These are phyloP conservation scores for Pyrenopolyporus hunteri DNA, from an alignment of 495 filamentous ascomycete species.

Conservation along the genomic window DNA sequence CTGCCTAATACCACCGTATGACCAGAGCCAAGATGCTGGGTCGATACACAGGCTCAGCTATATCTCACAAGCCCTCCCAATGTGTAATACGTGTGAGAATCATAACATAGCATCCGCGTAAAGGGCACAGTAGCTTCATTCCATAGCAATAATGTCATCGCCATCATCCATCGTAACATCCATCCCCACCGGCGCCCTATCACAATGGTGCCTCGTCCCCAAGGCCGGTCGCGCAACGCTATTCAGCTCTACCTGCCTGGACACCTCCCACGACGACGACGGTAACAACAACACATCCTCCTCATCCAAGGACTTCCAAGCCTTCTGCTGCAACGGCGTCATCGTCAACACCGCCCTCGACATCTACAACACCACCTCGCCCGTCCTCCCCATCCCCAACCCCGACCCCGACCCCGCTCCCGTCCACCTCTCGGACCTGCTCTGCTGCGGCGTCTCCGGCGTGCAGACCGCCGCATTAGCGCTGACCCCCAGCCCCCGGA, in stretches of 20 bases:
- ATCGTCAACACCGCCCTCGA: slow-evolving; percentile 27
- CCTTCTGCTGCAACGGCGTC: slow-evolving; percentile 31
- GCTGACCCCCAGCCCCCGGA: background rate
- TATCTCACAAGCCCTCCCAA: no score
- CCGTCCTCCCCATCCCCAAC: background rate
- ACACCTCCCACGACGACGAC: no score
- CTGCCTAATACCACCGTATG: slow-evolving; percentile 12
- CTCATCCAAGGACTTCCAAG: slow-evolving; percentile 1
- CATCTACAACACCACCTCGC: slow-evolving; percentile 1
- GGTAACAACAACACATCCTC: background rate
- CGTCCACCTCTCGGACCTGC: slow-evolving; percentile 2
- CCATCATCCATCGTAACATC: slow-evolving; percentile 18
- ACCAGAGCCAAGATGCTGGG: background rate
- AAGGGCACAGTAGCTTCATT: background rate
- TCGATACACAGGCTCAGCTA: background rate
- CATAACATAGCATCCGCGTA: no score
- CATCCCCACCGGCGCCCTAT: slow-evolving; percentile 19
- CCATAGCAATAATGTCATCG: slow-evolving; percentile 11
- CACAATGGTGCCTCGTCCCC: slow-evolving; percentile 18
- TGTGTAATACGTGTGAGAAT: no score
- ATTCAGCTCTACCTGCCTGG: background rate
- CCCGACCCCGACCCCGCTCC: background rate
- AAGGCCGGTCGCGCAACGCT: background rate
- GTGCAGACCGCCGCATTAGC: slow-evolving; percentile 1
- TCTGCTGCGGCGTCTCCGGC: slow-evolving; percentile 26